A percentile compares a stretch with the other conserved stretches of the same genome.
Conservation (phyloP, 73 alveolate genomes). For the Tetrahymena thermophila region DNA sequence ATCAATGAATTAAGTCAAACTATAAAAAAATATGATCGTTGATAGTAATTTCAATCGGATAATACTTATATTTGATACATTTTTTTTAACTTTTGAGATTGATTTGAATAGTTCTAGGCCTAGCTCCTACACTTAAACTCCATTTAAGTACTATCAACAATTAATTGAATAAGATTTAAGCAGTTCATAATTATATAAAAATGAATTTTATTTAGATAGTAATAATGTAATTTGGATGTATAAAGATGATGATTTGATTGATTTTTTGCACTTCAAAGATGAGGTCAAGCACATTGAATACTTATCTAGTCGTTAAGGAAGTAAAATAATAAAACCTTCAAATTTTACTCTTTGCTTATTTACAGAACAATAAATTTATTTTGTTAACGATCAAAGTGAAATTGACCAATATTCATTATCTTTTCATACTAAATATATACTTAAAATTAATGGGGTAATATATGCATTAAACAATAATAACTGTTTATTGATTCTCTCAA, state of each 20-base stretch:
- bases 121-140: neutral
- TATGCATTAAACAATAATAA: neutral
- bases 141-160: neutral
- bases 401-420: neutral
- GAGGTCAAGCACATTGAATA: neutral
- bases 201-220: neutral
- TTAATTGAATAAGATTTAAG: neutral
- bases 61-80: neutral
- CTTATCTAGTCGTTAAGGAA: neutral
- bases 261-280: neutral
- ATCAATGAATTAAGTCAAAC: neutral
- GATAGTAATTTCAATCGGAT: neutral
- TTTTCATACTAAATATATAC: neutral
- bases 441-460: neutral
- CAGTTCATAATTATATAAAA: neutral
- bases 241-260: neutral
- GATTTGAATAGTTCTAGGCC: neutral
- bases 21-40: neutral
- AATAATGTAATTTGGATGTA: neutral
- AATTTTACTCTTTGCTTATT: neutral
- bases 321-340: neutral
- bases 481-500: neutral
- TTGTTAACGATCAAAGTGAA: neutral
- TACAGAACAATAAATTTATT: neutral
- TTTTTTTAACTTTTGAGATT: neutral